Evolutionary conservation across 2,329 filamentous ascomycete species (phyloP).

Genomic region (Arachnomyces sp.): DNA sequence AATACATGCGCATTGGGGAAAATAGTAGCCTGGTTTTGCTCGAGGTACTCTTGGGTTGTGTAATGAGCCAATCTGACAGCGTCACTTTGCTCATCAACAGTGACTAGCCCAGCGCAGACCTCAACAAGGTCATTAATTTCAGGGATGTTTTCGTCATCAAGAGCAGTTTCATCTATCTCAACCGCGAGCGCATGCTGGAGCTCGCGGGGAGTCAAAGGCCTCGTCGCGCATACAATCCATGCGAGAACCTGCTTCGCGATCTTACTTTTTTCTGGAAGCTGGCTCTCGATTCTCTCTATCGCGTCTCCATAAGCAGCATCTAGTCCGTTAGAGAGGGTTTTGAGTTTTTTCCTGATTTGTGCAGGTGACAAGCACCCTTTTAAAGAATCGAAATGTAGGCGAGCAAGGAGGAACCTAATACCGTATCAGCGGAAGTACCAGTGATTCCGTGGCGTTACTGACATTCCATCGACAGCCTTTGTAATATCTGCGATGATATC

Average conservation of each 20-base stretch:
- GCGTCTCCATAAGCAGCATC: slow-evolving; percentile 18
- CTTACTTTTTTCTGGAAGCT: too few species aligned
- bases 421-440: too few species aligned
- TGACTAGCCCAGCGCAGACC: slow-evolving; percentile 37
- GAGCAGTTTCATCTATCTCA: slow-evolving; percentile 9
- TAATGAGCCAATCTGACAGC: slow-evolving; percentile 39
- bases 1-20: slow-evolving; percentile 23
- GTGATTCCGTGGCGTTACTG: slow-evolving; percentile 4
- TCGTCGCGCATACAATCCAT: neutral
- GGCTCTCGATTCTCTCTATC: slow-evolving; percentile 17
- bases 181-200: slow-evolving; percentile 6
- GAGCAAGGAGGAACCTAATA: neutral
- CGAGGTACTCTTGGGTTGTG: slow-evolving; percentile 40
- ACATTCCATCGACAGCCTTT: slow-evolving; percentile 10
- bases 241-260: neutral
- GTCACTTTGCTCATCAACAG: slow-evolving; percentile 30
- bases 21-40: slow-evolving; percentile 19
- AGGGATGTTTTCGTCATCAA: slow-evolving; percentile 4
- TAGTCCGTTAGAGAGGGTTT: slow-evolving; percentile 11
- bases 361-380: neutral
- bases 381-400: neutral
- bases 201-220: neutral
- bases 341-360: slow-evolving; percentile 9
- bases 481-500: too few species aligned
- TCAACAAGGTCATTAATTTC: neutral